These are phyloP conservation scores for Coemansia sp. DNA, from an alignment of 192 early-diverging fungal species.

Conservation along the genomic window DNA sequence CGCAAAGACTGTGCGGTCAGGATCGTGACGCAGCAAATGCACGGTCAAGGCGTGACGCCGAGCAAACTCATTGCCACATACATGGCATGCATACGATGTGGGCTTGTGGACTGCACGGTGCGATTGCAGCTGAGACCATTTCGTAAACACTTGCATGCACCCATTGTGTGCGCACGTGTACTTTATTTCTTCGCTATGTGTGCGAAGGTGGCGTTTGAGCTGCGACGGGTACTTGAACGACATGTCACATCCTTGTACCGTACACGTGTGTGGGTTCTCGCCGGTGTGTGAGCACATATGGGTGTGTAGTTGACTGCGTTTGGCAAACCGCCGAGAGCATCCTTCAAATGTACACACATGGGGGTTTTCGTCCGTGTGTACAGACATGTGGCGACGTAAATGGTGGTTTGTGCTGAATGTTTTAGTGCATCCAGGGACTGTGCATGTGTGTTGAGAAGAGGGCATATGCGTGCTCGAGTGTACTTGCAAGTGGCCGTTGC, in stretches of 20 bases:
- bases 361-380: conserved; percentile 37
- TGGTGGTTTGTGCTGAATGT: conserved; percentile 55
- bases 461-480: conserved; percentile 1
- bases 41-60: conserved; percentile 17
- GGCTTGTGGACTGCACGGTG: conserved; percentile 39
- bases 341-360: conserved; percentile 31
- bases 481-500: conserved; percentile 31
- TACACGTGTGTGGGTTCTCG: conserved; percentile 42
- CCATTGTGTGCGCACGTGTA: conserved; percentile 35
- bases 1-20: conserved; percentile 23
- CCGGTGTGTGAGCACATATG: conserved; percentile 49
- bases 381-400: conserved; percentile 51
- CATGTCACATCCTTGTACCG: conserved; percentile 14
- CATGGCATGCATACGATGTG: conserved; percentile 15
- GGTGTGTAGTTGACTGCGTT: conserved; percentile 45
- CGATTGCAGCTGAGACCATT: conserved; percentile 52
- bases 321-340: conserved; percentile 47
- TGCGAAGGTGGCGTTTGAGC: conserved; percentile 29
- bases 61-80: conserved; percentile 36
- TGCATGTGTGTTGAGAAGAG: conserved; percentile 2
- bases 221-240: conserved; percentile 51
- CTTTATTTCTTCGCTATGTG: conserved; percentile 15
- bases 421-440: conserved; percentile 15
- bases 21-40: conserved; percentile 39
- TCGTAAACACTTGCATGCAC: conserved; percentile 36